These are phyloP conservation scores for Cercospora sesami DNA, from an alignment of 2,329 filamentous ascomycete species.

Conservation along the genomic window DNA sequence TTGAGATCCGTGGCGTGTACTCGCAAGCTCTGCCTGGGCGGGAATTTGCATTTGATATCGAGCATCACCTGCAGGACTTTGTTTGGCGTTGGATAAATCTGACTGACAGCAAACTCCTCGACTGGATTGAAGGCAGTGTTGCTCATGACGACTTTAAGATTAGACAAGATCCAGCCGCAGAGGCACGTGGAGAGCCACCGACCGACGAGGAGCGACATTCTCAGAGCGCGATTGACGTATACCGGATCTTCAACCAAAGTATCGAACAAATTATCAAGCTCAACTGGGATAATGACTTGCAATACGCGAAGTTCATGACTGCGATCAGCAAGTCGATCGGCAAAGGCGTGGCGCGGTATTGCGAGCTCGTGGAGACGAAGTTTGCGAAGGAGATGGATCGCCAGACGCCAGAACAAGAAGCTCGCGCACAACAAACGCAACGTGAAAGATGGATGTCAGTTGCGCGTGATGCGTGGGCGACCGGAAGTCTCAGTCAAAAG, in stretches of 20 bases:
- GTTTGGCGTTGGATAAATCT: conserved; percentile 92
- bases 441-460: conserved; percentile 93
- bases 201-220: conserved; percentile 86
- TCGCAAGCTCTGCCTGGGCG: conserved; percentile 67
- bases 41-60: conserved; percentile 83
- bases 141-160: conserved; percentile 86
- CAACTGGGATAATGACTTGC: conserved; percentile 89
- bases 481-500: conserved; percentile 71
- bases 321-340: conserved; percentile 82
- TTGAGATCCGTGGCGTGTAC: conserved; percentile 81
- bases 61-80: conserved; percentile 82
- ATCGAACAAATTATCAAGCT: conserved; percentile 83
- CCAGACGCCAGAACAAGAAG: conserved; percentile 81
- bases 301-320: conserved; percentile 97
- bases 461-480: conserved; percentile 86
- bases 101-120: conserved; percentile 75
- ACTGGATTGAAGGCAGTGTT: conserved; percentile 86
- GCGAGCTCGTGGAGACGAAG: conserved; percentile 79
- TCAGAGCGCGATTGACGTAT: conserved; percentile 88
- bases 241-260: conserved; percentile 88
- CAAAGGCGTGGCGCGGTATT: conserved; percentile 80
- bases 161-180: conserved; percentile 62
- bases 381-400: conserved; percentile 94
- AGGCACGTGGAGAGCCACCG: conserved; percentile 51
- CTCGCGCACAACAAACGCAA: conserved; percentile 71